These are phyloP conservation scores for Udeniomyces megalosporus DNA, from an alignment of 768 basidiomycete genomes.

Conservation along the genomic window DNA sequence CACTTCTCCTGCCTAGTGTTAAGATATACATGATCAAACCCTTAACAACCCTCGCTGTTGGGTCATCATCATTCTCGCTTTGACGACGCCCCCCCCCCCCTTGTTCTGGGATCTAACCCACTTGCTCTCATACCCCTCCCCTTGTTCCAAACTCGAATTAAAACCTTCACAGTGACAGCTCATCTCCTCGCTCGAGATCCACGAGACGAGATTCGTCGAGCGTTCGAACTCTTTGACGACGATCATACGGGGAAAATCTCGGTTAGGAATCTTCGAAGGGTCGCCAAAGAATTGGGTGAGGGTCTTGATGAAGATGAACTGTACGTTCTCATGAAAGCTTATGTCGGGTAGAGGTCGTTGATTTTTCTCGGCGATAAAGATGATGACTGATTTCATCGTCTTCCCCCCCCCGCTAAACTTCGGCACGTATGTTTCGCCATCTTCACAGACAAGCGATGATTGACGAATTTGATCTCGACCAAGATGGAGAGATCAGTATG, in stretches of 20 bases:
- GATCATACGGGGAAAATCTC: conserved; percentile 90
- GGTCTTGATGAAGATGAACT: conserved; percentile 87
- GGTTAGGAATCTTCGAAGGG: conserved; percentile 72
- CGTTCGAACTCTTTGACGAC: conserved; percentile 92
- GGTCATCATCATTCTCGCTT: no score
- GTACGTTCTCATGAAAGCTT: conserved; percentile 39
- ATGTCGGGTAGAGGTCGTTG: no score
- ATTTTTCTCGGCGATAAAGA: no score
- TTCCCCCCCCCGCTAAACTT: not conserved
- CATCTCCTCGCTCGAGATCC: conserved; percentile 86
- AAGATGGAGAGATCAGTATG: conserved; percentile 92
- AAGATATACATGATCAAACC: no score
- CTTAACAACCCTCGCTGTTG: no score
- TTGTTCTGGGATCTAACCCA: no score
- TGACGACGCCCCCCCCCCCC: not conserved
- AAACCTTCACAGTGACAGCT: conserved; percentile 75
- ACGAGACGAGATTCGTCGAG: conserved; percentile 85
- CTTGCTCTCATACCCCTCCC: not conserved
- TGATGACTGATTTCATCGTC: not conserved
- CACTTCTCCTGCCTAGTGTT: no score
- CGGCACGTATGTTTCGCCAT: not conserved
- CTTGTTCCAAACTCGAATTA: no score
- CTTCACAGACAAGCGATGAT: conserved; percentile 75
- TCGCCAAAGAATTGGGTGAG: conserved; percentile 94
- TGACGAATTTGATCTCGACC: conserved; percentile 97